Conservation (phyloP, 306 rosid genomes). For the Abrus precatorius region DNA sequence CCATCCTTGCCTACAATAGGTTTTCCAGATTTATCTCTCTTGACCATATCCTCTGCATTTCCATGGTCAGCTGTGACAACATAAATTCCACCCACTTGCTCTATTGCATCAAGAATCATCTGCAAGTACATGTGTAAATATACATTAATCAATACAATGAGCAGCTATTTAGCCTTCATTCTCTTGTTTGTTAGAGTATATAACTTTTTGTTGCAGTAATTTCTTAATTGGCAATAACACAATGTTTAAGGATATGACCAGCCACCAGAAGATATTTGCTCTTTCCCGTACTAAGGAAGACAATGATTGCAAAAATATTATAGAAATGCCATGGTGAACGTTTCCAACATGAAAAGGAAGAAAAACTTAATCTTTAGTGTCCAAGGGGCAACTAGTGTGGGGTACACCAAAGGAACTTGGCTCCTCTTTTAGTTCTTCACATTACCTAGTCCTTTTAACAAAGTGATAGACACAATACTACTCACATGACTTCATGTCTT, state of each 20-base stretch:
- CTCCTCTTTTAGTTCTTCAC: neutral
- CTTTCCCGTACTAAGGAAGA: neutral
- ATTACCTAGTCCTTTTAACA: neutral
- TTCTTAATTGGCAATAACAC: neutral
- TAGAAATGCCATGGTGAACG: neutral
- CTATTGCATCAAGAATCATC: conserved; percentile 90
- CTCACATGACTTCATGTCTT: neutral
- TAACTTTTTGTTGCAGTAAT: neutral
- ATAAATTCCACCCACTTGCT: conserved; percentile 96
- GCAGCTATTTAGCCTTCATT: neutral
- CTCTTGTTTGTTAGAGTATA: neutral
- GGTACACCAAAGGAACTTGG: neutral
- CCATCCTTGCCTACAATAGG: conserved; percentile 87
- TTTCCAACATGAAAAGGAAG: neutral
- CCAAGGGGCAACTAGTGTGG: neutral
- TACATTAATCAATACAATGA: neutral
- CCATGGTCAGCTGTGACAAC: conserved; percentile 99
- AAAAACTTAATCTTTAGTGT: neutral
- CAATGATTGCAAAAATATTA: neutral
- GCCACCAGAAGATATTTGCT: neutral
- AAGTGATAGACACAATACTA: neutral
- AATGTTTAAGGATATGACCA: neutral
- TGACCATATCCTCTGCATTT: conserved; percentile 99
- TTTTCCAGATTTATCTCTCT: conserved; percentile 85
- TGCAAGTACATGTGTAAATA: conserved; percentile 52